These are phyloP conservation scores for Podaxis sp. DNA, from an alignment of 768 basidiomycete species.

Conservation along the genomic window DNA sequence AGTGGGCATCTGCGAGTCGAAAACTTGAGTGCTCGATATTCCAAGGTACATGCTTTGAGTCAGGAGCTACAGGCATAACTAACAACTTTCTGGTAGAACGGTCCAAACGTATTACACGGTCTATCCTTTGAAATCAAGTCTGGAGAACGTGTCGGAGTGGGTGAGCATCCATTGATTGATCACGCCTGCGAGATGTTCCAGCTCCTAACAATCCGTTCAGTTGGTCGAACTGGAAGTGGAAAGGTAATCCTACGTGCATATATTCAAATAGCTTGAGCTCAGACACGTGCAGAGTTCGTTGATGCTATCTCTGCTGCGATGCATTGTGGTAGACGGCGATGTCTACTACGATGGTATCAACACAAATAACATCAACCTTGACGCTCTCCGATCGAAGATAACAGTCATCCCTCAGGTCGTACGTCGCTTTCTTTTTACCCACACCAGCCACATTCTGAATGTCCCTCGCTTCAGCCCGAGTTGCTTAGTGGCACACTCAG, in stretches of 20 bases:
- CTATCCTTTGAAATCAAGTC: constrained; percentile 49
- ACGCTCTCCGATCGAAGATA: constrained; percentile 51
- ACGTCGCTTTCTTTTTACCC: not conserved
- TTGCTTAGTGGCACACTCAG: constrained; percentile 59
- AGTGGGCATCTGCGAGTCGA: constrained; percentile 51
- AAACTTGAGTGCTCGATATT: constrained; percentile 51
- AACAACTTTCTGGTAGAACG: constrained; percentile 21
- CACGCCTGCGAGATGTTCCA: not conserved
- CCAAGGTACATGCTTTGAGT: constrained; percentile 20
- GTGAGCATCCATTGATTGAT: constrained; percentile 10
- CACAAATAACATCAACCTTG: constrained; percentile 46
- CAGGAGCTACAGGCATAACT: not conserved
- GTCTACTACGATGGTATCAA: constrained; percentile 52
- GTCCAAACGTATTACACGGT: constrained; percentile 45
- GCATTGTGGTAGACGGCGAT: constrained; percentile 50
- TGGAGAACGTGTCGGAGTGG: constrained; percentile 57
- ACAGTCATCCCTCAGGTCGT: constrained; percentile 50
- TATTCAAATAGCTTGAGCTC: not conserved
- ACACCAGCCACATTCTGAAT: not conserved
- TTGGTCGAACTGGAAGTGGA: constrained; percentile 25
- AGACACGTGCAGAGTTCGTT: constrained; percentile 19
- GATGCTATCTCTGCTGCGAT: constrained; percentile 49
- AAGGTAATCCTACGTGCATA: constrained; percentile 15
- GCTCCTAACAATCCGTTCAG: constrained; percentile 1
- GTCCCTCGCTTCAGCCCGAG: constrained; percentile 28